Percentiles rank a stretch among this genome's conserved stretches.
Conservation (phyloP, 2,329 filamentous ascomycete species). For the Xylariales sp. region DNA sequence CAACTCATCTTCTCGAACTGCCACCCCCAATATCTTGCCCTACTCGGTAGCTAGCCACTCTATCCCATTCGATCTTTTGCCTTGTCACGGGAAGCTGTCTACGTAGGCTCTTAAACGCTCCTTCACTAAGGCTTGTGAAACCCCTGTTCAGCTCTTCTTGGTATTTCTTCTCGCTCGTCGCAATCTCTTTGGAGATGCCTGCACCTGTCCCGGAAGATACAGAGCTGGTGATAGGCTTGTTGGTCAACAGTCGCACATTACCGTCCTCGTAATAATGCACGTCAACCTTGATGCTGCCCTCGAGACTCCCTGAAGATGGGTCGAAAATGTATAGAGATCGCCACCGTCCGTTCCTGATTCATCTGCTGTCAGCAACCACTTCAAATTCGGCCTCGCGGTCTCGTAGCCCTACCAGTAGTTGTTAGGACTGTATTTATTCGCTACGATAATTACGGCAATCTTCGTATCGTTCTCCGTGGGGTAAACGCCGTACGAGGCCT, state of each 20-base stretch:
- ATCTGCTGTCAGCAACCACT: slow-evolving; percentile 15
- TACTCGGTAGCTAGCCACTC: slow-evolving; percentile 90
- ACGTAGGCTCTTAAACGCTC: slow-evolving; percentile 91
- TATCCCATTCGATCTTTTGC: slow-evolving; percentile 99
- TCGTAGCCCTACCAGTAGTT: slow-evolving; percentile 83
- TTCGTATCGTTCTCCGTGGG: slow-evolving; percentile 80
- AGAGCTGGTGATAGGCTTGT: slow-evolving; percentile 75
- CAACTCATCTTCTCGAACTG: slow-evolving; percentile 63
- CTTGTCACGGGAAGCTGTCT: slow-evolving; percentile 95
- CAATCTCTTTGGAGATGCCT: slow-evolving; percentile 82
- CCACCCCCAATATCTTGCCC: slow-evolving; percentile 83
- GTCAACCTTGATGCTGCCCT: slow-evolving; percentile 88
- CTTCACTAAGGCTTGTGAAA: slow-evolving; percentile 89
- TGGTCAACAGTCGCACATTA: slow-evolving; percentile 93
- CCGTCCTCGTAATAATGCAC: slow-evolving; percentile 99
- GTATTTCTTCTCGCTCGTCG: slow-evolving; percentile 85
- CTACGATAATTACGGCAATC: slow-evolving; percentile 85
- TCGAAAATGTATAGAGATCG: slow-evolving; percentile 86
- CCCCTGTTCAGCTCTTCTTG: slow-evolving; percentile 95
- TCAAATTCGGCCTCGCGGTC: neutral
- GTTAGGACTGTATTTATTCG: slow-evolving; percentile 96
- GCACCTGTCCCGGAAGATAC: slow-evolving; percentile 72
- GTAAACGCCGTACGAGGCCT: slow-evolving; percentile 83
- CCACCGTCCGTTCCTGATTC: slow-evolving; percentile 89
- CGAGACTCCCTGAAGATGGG: slow-evolving; percentile 74